Percentiles rank a stretch among this genome's conserved stretches.
phyloP scores from a whole-genome alignment of 2,329 filamentous ascomycete species.

The Lachnellula cervina region DNA sequence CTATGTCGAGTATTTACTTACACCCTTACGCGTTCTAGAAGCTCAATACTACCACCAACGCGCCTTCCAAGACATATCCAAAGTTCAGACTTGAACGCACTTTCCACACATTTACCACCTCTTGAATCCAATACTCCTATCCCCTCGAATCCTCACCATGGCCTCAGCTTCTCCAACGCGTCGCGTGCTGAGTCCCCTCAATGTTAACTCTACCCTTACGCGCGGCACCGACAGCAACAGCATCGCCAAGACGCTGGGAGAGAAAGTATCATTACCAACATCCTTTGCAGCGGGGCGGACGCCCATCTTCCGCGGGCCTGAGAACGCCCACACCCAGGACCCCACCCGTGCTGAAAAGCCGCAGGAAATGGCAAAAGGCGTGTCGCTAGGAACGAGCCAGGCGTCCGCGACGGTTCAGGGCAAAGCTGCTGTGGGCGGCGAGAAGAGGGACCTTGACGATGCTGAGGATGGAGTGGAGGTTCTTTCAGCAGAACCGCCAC shows the following conservation, averaged over 20 bases:
- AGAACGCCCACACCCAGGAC: too few relatives aligned
- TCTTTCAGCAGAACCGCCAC: background rate
- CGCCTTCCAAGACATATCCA: background rate
- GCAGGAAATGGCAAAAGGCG: too few relatives aligned
- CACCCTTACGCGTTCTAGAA: background rate
- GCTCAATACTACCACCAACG: background rate
- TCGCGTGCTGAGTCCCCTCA: constrained; percentile 53
- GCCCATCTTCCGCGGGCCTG: background rate
- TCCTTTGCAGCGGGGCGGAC: background rate
- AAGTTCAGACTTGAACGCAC: background rate
- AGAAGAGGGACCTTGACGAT: background rate
- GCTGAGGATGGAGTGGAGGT: background rate
- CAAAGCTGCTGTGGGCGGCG: background rate
- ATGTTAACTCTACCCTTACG: constrained; percentile 44
- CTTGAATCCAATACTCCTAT: background rate
- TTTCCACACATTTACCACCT: background rate
- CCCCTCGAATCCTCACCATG: constrained; percentile 7
- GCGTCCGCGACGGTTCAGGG: background rate
- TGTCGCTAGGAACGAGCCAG: too few relatives aligned
- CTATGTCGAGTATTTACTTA: background rate
- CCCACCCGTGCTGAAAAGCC: too few relatives aligned
- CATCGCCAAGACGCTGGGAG: constrained; percentile 1
- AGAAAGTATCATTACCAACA: background rate
- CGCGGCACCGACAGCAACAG: background rate
- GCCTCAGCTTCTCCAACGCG: constrained; percentile 13